Evolutionary conservation across 768 basidiomycete species (phyloP), one percentile per base, ranked within the genome.

Genomic region (Trametes maxima): DNA sequence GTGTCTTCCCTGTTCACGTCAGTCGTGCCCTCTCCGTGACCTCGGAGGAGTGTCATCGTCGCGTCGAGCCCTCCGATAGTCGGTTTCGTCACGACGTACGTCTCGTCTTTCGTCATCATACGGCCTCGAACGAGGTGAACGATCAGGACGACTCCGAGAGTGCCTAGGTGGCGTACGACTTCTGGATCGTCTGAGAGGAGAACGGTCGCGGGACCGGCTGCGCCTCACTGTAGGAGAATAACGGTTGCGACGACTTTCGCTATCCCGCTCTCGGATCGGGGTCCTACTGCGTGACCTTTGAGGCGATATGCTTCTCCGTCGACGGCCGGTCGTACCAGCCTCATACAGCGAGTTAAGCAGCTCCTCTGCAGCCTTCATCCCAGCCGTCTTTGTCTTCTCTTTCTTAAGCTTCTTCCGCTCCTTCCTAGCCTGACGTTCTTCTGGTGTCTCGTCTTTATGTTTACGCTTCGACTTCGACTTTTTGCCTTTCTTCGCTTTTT

Each of bases 401-500:
- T 83, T 92, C 72, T 84, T 90, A 73, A 84, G 85, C 67, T 80
- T 84, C 74, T 86, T 94, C 60, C 82, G 81, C 46, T 86, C 90
- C 73, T 90, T 95, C 58, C 91, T 77, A 4, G 82, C 87, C 24
- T 79, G 82, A 44, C 88, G 85, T 75, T 93, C 93, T 69, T 90
- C 91, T 5, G 86, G 88, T 3, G 88, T 91, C 72, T 92, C 89
- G 68, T 88, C 81, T 68, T 88, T 88, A 68, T 80, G 85, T 72
- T 85, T 89, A 51, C 79, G 77, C 72, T 90, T 90, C 21, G 82
- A 80, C 69, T 86, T 88, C 5, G 74, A 70, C 69, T 88, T 87
- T 75, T 88, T 89, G n/a, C 69, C 67, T 61, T 79, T 82, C 67
- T 80, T 78, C 59, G 80, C 85, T 65, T 87, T 90, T 69, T 85